These are phyloP conservation scores for Basipetospora chlamydospora DNA, from an alignment of 2,329 filamentous ascomycete species.

Conservation along the genomic window DNA sequence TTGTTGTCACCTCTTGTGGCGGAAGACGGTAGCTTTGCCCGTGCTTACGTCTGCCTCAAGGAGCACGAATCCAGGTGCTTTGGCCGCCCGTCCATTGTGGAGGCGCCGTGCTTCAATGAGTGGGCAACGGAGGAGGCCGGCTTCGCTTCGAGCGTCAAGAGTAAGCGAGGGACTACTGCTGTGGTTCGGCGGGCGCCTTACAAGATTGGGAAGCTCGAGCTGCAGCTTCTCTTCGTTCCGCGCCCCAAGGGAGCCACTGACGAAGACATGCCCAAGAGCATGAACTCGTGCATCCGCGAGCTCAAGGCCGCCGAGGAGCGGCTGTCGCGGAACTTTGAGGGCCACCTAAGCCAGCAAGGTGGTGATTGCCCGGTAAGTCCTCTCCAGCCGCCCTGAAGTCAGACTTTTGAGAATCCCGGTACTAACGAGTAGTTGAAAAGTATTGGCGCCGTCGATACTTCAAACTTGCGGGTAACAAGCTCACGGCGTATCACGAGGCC, in stretches of 20 bases:
- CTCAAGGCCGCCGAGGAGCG: slow-evolving; percentile 80
- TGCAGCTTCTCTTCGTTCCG: slow-evolving; percentile 89
- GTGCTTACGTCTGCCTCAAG: slow-evolving; percentile 85
- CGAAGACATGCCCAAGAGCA: slow-evolving; percentile 98
- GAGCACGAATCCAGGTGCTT: slow-evolving; percentile 83
- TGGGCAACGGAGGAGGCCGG: slow-evolving; percentile 82
- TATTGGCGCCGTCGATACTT: slow-evolving; percentile 98
- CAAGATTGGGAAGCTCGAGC: slow-evolving; percentile 83
- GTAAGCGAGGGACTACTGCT: slow-evolving; percentile 62
- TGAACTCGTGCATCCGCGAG: slow-evolving; percentile 91
- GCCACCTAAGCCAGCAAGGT: slow-evolving; percentile 86
- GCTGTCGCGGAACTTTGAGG: slow-evolving; percentile 67
- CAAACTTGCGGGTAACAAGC: slow-evolving; percentile 76
- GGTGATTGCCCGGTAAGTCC: slow-evolving; percentile 86
- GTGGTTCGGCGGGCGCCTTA: slow-evolving; percentile 83
- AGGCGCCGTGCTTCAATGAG: slow-evolving; percentile 94
- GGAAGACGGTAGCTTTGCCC: slow-evolving; percentile 84
- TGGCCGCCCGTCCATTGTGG: slow-evolving; percentile 73
- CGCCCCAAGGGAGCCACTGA: slow-evolving; percentile 76
- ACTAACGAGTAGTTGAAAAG: slow-evolving; percentile 25
- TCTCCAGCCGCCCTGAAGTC: not conserved
- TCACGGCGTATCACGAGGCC: slow-evolving; percentile 92
- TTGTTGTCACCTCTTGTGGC: slow-evolving; percentile 75
- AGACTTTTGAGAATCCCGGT: not conserved
- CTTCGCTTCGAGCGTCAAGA: slow-evolving; percentile 78